Base-by-base conservation (phyloP, 2,329 filamentous ascomycete genomes). In the Sarocladium brachiariae region DNA sequence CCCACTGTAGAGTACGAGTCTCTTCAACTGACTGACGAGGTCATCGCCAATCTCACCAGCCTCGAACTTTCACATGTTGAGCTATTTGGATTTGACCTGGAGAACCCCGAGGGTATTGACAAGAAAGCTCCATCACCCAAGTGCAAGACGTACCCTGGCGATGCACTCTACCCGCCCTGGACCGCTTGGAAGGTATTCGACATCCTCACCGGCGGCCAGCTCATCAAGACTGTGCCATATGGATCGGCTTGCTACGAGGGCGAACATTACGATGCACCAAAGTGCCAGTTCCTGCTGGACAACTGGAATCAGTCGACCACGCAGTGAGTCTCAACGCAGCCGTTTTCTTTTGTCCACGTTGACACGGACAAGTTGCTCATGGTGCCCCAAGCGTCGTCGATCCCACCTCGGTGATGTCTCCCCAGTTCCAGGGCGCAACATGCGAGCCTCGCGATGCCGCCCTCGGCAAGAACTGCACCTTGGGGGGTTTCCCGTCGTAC, bases 401-500 rank as follows among this genome's bases (percentile, higher is more conserved):
- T 51, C 70, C 70, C 1, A 66, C 67, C 5, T 71, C 68, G 1
- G 56, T 67, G 50, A 70, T 70, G 64, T 69, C 64, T 33, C 66
- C 69, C 8, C 59, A 72, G 19, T 72, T 63, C 53, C 58, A 70
- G 54, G 67, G 67, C 7, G 56, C 59, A 3, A 70, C 68, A 1
- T 72, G 69, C 37, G 56, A 65, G 51, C 66, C 65, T 1, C 50
- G 59, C 30, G 59, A 64, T 47, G 61, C 58, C 37, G 52, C 53
- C 27, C 46, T 50, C n/a, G 55, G 54, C 25, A 54, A 53, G 6
- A 58, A 54, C 16, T 73, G 70, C 56, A 67, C 62, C 13, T 51
- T 70, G 2, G 72, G 72, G 6, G 70, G 65, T 18, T 69, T 68
- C 55, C 69, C 72, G 0, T 56, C 60, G 3, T 75, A 73, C 53